Conservation (phyloP, 371 early-diverging fungal genomes). For the Blakeslea trispora region DNA sequence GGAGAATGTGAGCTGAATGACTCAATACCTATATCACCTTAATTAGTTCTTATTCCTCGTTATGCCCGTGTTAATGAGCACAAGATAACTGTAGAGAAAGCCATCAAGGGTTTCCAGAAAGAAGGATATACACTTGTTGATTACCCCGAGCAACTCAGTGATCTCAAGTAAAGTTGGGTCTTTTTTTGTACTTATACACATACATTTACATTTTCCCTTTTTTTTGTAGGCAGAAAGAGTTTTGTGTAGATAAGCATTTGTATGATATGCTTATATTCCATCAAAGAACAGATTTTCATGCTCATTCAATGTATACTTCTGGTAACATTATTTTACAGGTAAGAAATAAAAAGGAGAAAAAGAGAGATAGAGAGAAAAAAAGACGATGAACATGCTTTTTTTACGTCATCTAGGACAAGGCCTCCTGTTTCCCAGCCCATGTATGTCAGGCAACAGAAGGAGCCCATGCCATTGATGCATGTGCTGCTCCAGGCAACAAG, state of each 20-base stretch:
- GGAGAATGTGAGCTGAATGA: background rate
- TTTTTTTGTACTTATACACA: background rate
- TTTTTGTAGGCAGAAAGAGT: conserved; percentile 32
- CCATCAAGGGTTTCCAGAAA: conserved; percentile 64
- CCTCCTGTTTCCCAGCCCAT: conserved; percentile 96
- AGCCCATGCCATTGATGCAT: conserved; percentile 90
- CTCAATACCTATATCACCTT: too few species aligned
- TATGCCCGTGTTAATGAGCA: conserved; percentile 79
- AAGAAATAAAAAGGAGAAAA: conserved; percentile 1
- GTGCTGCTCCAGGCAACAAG: conserved; percentile 99
- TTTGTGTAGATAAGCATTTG: conserved; percentile 74
- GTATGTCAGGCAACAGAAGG: conserved; percentile 76
- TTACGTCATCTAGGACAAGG: conserved; percentile 85
- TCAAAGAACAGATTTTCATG: conserved; percentile 81
- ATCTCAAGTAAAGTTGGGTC: conserved; percentile 32
- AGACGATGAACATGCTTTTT: too few species aligned
- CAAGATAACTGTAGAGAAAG: conserved; percentile 66
- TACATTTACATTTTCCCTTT: background rate
- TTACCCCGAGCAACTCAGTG: conserved; percentile 32
- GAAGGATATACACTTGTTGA: conserved; percentile 60
- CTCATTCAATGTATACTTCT: conserved; percentile 66
- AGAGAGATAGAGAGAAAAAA: too few species aligned
- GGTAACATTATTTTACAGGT: conserved; percentile 88
- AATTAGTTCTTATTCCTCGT: conserved; percentile 65
- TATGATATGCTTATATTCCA: conserved; percentile 85